These are phyloP conservation scores for Silene coronaria DNA, from an alignment of 179 eudicot species.

Conservation along the genomic window DNA sequence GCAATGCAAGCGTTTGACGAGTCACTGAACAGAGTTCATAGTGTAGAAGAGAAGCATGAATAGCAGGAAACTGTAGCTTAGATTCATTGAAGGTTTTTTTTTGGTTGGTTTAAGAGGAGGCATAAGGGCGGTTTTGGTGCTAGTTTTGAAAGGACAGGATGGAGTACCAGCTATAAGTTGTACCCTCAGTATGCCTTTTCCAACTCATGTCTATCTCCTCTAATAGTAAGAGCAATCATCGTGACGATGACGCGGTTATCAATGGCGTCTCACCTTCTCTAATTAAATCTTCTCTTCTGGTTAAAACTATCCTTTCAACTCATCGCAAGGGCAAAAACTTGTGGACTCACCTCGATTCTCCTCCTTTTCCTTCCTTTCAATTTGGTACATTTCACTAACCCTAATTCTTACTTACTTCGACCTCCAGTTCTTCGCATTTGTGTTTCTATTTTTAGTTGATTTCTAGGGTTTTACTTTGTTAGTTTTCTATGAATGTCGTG, in stretches of 20 bases:
- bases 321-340: slow-evolving; percentile 89
- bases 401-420: neutral
- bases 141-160: no score
- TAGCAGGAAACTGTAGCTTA: slow-evolving; percentile 4
- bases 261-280: slow-evolving; percentile 58
- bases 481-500: neutral
- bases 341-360: slow-evolving; percentile 90
- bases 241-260: slow-evolving; percentile 73
- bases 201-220: no score
- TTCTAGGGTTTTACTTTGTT: neutral
- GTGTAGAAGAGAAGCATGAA: slow-evolving; percentile 43
- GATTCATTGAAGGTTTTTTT: neutral
- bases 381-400: slow-evolving; percentile 47
- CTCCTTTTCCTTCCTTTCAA: slow-evolving; percentile 89
- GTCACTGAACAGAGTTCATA: slow-evolving; percentile 46
- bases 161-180: no score
- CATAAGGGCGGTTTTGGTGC: no score
- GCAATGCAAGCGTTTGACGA: slow-evolving; percentile 58
- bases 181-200: no score
- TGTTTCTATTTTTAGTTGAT: neutral
- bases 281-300: slow-evolving; percentile 53
- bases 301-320: slow-evolving; percentile 74
- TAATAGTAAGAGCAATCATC: slow-evolving; percentile 42
- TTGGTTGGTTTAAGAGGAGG: no score
- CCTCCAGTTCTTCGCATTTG: slow-evolving; percentile 1